Percentiles rank a stretch among this genome's conserved stretches.
Conservation (phyloP, 192 early-diverging fungal species). For the Rhizoclosmatium globosum region DNA sequence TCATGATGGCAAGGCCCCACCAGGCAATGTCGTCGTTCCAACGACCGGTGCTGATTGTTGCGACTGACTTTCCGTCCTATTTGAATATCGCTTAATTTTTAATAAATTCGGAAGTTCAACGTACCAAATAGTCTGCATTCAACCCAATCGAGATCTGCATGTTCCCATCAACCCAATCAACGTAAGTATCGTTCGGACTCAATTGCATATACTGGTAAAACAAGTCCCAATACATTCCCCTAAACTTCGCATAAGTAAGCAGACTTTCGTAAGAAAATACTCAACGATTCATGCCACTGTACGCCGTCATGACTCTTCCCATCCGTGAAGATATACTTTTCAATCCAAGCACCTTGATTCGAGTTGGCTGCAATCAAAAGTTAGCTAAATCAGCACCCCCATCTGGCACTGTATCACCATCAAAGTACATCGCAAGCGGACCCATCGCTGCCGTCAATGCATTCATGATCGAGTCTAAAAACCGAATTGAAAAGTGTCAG, state of each 20-base stretch:
- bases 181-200: conserved; percentile 2
- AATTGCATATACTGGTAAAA: conserved; percentile 25
- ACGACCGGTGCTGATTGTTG: conserved; percentile 24
- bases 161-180: not conserved
- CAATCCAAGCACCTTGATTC: not conserved
- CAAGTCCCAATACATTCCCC: not conserved
- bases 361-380: not conserved
- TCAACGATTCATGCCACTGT: conserved; percentile 7
- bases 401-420: not conserved
- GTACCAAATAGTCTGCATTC: not conserved
- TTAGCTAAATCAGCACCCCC: too few species aligned
- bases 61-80: not conserved
- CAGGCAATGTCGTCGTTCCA: conserved; percentile 39
- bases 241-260: not conserved
- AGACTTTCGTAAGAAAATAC: too few species aligned
- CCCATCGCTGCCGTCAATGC: not conserved
- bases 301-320: not conserved
- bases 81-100: too few species aligned
- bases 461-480: not conserved
- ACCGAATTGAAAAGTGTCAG: too few species aligned
- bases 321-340: not conserved
- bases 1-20: conserved; percentile 34
- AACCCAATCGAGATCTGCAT: not conserved
- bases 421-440: not conserved
- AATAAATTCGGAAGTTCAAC: not conserved